Base-by-base conservation (phyloP, 2,329 filamentous ascomycete genomes). In the Aureobasidium sp. region DNA sequence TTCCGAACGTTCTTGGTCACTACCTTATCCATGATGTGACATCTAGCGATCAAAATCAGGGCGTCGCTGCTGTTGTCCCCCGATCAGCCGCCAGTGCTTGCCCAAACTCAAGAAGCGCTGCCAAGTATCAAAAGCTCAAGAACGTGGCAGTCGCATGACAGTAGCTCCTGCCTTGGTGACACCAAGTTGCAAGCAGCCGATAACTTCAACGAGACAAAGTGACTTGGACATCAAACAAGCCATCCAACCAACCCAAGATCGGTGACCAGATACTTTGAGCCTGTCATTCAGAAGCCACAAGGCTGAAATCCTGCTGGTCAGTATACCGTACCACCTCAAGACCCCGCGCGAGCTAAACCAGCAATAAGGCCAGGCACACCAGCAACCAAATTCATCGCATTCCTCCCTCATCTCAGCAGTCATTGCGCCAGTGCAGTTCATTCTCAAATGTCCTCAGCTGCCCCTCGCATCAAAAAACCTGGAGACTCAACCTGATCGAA, bases 301-400 rank as follows among this genome's bases (percentile, higher is more conserved):
- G 34, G 53, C 29, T 44, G 29, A 16, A 45, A 57, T 57, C 53
- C 53, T 57, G 53, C 53, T 57, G 53, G 53, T 57, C 29, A 11
- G 53, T 36, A 57, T 45, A 39, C 42, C 30, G 54, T 58, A 58
- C 54, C 54, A 58, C 54, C n/a, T 29, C 39, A 45, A 58, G 16
- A 48, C 54, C 54, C 54, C 54, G 54, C 54, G 42, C 54, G 15
- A 37, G 54, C 54, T 58, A 25, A 58, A 15, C 3, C 41, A 48
- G 25, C 13, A 30, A 48, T 10, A 37, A 59, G 54, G 34, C 3
- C 54, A 48, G 54, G 30, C 42, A 44, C 32, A 59, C 36, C 54
- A 48, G 37, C 42, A 59, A 29, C 39, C 37, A 29, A 30, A 27
- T 4, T 15, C 37, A 55, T 55, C 21, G 32, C 53, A 44, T 57